Conservation (phyloP, 2,329 filamentous ascomycete species). For the Microsporum canis region DNA sequence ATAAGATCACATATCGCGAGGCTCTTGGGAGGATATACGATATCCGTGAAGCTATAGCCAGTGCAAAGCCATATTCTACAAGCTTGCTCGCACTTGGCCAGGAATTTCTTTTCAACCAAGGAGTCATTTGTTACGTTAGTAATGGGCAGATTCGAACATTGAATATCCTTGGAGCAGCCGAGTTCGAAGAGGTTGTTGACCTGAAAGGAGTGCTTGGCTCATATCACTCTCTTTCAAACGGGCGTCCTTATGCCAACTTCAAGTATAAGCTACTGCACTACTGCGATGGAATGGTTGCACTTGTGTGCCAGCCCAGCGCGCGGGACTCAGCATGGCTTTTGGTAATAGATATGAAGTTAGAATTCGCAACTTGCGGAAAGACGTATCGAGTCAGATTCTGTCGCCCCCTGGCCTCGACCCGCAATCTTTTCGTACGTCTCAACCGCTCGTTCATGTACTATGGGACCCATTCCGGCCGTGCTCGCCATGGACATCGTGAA, state of each 20-base stretch:
- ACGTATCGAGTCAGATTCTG: conserved; percentile 33
- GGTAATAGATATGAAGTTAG: conserved; percentile 35
- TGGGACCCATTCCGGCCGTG: conserved; percentile 49
- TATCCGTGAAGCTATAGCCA: conserved; percentile 48
- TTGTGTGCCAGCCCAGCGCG: conserved; percentile 41
- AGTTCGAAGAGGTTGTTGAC: conserved; percentile 46
- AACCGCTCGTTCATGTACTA: conserved; percentile 51
- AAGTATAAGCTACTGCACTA: conserved; percentile 42
- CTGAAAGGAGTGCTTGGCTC: conserved; percentile 22
- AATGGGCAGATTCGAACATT: conserved; percentile 47
- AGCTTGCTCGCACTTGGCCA: conserved; percentile 50
- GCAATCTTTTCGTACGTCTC: conserved; percentile 58
- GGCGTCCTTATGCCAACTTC: neutral
- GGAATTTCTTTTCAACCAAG: conserved; percentile 51
- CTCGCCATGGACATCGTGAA: conserved; percentile 42
- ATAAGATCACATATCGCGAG: conserved; percentile 37
- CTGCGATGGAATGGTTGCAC: conserved; percentile 46
- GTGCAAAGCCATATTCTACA: conserved; percentile 51
- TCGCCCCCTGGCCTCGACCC: conserved; percentile 35
- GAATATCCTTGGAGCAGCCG: conserved; percentile 42
- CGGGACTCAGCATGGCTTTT: conserved; percentile 43
- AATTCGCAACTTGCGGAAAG: conserved; percentile 8
- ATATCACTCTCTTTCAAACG: neutral
- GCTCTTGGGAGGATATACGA: conserved; percentile 52
- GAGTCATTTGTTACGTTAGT: conserved; percentile 53